Evolutionary conservation across 129 eudicot genomes (phyloP).

Genomic region (Pseudognaphalium luteoalbum): DNA sequence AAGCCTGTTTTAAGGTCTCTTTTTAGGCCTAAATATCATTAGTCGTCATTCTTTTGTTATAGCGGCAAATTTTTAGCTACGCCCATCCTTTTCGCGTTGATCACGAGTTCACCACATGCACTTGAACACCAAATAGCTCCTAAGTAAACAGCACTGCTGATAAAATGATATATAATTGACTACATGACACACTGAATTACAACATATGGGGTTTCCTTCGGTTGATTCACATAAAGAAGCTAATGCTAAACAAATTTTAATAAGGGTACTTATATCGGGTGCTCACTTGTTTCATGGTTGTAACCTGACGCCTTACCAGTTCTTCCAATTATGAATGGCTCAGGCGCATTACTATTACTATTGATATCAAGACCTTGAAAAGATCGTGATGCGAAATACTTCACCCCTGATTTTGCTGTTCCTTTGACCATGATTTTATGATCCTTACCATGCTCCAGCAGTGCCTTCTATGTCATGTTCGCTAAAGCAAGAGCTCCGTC

Average conservation of each 20-base stretch:
- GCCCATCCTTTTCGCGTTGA: background rate
- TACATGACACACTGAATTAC: conserved; percentile 11
- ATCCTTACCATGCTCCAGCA: conserved; percentile 53
- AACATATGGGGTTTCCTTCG: conserved; percentile 1
- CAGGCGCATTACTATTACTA: conserved; percentile 44
- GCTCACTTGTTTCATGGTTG: conserved; percentile 49
- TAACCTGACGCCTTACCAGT: conserved; percentile 90
- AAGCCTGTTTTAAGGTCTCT: background rate
- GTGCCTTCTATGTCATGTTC: conserved; percentile 57
- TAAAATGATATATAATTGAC: background rate
- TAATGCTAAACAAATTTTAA: background rate
- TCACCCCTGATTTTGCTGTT: conserved; percentile 63
- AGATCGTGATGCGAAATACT: conserved; percentile 66
- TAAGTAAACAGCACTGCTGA: background rate
- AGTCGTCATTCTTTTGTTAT: background rate
- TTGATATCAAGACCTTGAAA: conserved; percentile 86
- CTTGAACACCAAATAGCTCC: background rate
- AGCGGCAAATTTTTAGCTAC: background rate
- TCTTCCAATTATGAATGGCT: conserved; percentile 66
- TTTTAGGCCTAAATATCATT: background rate
- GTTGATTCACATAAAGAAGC: conserved; percentile 9
- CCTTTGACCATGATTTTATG: conserved; percentile 45
- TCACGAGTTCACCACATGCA: background rate
- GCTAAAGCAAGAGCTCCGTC: conserved; percentile 56
- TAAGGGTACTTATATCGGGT: conserved; percentile 1